These are phyloP conservation scores for Hansenula sp. DNA, from an alignment of 1,139 yeast genomes.

Conservation along the genomic window DNA sequence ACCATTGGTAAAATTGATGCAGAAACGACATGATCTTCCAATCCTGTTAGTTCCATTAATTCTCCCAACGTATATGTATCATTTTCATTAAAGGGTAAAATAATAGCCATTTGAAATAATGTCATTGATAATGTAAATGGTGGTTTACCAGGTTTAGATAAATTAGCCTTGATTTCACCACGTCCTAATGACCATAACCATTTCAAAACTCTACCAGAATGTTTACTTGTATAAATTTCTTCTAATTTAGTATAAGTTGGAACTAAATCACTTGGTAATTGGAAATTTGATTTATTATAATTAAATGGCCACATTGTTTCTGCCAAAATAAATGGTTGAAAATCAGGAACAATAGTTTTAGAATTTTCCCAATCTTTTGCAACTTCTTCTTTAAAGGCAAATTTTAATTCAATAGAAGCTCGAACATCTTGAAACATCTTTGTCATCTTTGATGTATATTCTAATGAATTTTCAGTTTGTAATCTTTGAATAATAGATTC, in stretches of 20 bases:
- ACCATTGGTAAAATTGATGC: constrained; percentile 76
- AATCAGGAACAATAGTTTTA: constrained; percentile 47
- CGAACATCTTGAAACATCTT: constrained; percentile 96
- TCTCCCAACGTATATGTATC: constrained; percentile 57
- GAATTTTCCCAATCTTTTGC: constrained; percentile 29
- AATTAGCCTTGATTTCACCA: constrained; percentile 88
- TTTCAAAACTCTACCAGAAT: constrained; percentile 82
- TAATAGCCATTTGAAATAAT: constrained; percentile 79
- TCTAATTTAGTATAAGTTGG: constrained; percentile 65
- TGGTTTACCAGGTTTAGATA: constrained; percentile 77
- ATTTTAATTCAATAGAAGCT: constrained; percentile 75
- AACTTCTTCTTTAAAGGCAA: constrained; percentile 53
- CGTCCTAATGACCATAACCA: constrained; percentile 97
- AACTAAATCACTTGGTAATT: constrained; percentile 58
- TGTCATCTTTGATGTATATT: constrained; percentile 89
- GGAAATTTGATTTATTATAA: constrained; percentile 40
- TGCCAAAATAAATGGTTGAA: constrained; percentile 76
- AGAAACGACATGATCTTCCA: constrained; percentile 61
- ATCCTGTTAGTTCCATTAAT: constrained; percentile 62
- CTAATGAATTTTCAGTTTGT: constrained; percentile 87
- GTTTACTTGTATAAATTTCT: constrained; percentile 66
- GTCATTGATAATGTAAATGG: constrained; percentile 82
- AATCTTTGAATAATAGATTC: constrained; percentile 80
- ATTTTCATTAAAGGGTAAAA: constrained; percentile 70
- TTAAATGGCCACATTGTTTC: constrained; percentile 87